A percentile compares a stretch with the other conserved stretches of the same genome.
Evolutionary conservation across 768 basidiomycete genomes (phyloP).

Genomic region (Lactifluus echinatus): DNA sequence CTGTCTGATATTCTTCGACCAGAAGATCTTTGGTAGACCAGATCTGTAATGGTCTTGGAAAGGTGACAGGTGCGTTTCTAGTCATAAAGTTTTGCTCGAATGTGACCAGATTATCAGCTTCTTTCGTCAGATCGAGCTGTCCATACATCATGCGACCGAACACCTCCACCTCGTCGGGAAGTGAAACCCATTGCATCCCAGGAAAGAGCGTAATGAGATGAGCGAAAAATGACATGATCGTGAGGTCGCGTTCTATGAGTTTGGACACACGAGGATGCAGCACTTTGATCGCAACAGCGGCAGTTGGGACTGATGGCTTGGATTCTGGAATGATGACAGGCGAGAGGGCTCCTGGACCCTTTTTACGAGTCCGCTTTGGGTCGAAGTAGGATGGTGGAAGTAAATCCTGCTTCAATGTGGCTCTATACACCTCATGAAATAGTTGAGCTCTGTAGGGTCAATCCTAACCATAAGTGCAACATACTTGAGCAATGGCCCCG

Average conservation of each 20-base stretch:
- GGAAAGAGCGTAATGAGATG: constrained; percentile 68
- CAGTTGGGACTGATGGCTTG: constrained; percentile 66
- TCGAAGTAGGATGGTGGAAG: constrained; percentile 79
- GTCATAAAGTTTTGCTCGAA: constrained; percentile 85
- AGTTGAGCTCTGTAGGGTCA: neutral
- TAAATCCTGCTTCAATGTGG: constrained; percentile 73
- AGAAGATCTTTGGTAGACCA: constrained; percentile 80
- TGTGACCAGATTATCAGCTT: constrained; percentile 75
- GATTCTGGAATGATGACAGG: constrained; percentile 42
- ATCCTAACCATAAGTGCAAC: constrained; percentile 3
- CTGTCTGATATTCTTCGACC: constrained; percentile 91
- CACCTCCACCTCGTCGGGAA: constrained; percentile 90
- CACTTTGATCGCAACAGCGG: constrained; percentile 91
- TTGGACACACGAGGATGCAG: constrained; percentile 82
- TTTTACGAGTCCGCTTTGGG: constrained; percentile 53
- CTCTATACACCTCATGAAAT: constrained; percentile 68
- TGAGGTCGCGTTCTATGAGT: constrained; percentile 79
- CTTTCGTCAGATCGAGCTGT: constrained; percentile 85
- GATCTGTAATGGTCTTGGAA: constrained; percentile 76
- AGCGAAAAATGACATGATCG: constrained; percentile 94
- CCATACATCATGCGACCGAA: constrained; percentile 96
- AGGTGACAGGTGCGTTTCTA: constrained; percentile 74
- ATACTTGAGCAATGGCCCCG: constrained; percentile 92
- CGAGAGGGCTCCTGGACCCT: constrained; percentile 41
- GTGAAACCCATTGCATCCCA: constrained; percentile 92